Evolutionary conservation across 768 basidiomycete genomes (phyloP).

Genomic region (Royoungia palumana): DNA sequence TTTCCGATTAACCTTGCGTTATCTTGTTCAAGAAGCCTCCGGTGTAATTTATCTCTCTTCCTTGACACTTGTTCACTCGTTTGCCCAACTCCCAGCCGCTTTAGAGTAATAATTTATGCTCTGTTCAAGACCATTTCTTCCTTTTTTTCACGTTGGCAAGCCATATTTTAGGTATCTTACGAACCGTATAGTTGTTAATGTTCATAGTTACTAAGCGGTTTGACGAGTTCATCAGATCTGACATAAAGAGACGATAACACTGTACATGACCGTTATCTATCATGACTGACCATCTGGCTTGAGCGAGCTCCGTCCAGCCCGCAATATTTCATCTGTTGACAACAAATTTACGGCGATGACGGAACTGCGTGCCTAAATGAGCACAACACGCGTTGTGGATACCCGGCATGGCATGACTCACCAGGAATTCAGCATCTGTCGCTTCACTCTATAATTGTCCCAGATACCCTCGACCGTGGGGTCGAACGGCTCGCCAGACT

Average conservation of each 20-base stretch:
- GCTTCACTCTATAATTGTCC: slow-evolving; percentile 99
- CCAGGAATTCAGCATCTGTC: slow-evolving; percentile 98
- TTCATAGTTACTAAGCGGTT: slow-evolving; percentile 25
- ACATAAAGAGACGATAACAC: slow-evolving; percentile 21
- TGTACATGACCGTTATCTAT: slow-evolving; percentile 30
- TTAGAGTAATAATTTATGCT: slow-evolving; percentile 28
- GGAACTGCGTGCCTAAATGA: slow-evolving; percentile 50
- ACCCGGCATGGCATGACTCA: slow-evolving; percentile 36
- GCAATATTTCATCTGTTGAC: slow-evolving; percentile 93
- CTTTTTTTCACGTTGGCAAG: slow-evolving; percentile 9
- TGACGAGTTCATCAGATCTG: slow-evolving; percentile 12
- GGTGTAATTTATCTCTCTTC: slow-evolving; percentile 25
- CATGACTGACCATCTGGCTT: slow-evolving; percentile 70
- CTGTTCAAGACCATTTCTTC: slow-evolving; percentile 7
- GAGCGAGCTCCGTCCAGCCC: slow-evolving; percentile 83
- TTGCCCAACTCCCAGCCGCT: slow-evolving; percentile 15
- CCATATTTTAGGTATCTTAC: slow-evolving; percentile 22
- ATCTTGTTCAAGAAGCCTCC: slow-evolving; percentile 6
- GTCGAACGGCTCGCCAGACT: slow-evolving; percentile 94
- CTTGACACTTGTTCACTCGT: slow-evolving; percentile 16
- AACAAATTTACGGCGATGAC: slow-evolving; percentile 94
- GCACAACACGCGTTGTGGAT: slow-evolving; percentile 18
- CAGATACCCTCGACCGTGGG: slow-evolving; percentile 95
- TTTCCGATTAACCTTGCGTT: slow-evolving; percentile 28
- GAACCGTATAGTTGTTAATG: slow-evolving; percentile 30